Evolutionary conservation across 2,329 filamentous ascomycete genomes (phyloP).

Genomic region (Alternaria sp.): DNA sequence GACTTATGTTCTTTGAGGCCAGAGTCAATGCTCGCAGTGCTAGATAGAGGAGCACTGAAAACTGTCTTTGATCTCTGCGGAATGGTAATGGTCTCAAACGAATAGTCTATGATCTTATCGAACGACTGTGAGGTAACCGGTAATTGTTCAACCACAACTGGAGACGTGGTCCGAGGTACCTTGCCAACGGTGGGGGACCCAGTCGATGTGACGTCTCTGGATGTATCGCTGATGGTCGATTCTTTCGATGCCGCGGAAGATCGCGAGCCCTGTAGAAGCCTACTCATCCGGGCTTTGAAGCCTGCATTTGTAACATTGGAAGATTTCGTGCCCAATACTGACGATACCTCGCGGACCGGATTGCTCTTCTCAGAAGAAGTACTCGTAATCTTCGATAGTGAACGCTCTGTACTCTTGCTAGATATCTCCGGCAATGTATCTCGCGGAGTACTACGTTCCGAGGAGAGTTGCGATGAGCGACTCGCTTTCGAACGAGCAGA

Average conservation of each 20-base stretch:
- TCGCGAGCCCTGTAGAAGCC: neutral
- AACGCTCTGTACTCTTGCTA: neutral
- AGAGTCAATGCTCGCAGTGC: neutral
- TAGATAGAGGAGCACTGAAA: neutral
- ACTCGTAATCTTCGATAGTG: neutral
- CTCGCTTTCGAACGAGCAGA: neutral
- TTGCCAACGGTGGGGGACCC: too few relatives aligned
- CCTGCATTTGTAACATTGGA: neutral
- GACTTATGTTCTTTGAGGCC: neutral
- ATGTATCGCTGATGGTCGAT: neutral
- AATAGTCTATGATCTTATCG: neutral
- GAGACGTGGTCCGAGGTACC: neutral
- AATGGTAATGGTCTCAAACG: neutral
- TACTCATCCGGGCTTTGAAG: neutral
- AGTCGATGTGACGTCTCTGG: neutral
- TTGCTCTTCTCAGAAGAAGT: neutral
- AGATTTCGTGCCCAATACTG: neutral
- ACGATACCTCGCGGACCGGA: too few relatives aligned
- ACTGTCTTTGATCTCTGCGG: neutral
- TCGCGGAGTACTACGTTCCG: fast-evolving
- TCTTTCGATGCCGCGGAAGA: neutral
- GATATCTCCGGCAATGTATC: neutral
- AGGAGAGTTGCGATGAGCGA: neutral
- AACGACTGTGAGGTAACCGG: neutral
- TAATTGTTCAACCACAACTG: neutral